These are phyloP conservation scores for Colletotrichum agaves DNA, from an alignment of 2,329 filamentous ascomycete genomes.

Conservation along the genomic window DNA sequence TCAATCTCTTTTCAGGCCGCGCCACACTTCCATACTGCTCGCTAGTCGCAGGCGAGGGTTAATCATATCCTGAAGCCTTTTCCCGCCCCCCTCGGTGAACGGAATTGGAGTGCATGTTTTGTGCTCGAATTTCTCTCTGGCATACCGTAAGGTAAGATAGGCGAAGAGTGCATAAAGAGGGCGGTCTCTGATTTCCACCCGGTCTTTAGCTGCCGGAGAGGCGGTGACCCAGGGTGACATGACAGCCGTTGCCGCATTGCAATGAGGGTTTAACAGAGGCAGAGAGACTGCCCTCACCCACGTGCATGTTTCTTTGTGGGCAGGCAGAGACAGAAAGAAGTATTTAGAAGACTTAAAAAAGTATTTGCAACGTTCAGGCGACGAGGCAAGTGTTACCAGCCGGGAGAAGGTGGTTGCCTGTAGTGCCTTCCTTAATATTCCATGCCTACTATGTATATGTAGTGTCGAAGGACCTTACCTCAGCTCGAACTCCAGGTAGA, in stretches of 20 bases:
- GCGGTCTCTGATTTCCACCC: conserved; percentile 10
- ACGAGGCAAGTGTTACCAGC: background rate
- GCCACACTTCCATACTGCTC: background rate
- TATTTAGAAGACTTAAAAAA: background rate
- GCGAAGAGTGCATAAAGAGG: background rate
- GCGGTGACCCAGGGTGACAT: conserved; percentile 31
- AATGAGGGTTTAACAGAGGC: conserved; percentile 23
- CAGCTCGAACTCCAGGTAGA: too few relatives aligned
- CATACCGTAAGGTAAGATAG: too few relatives aligned
- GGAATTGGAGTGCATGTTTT: conserved; percentile 2
- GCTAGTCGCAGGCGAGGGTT: background rate
- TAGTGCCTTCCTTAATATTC: too few relatives aligned
- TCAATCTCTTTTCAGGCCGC: conserved; percentile 6
- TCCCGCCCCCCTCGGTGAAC: conserved; percentile 10
- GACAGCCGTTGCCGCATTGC: conserved; percentile 25
- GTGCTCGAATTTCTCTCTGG: background rate
- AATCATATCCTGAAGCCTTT: background rate
- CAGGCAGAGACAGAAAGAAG: too few relatives aligned
- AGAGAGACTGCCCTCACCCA: conserved; percentile 7
- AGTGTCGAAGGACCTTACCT: too few relatives aligned
- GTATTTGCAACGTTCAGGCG: background rate
- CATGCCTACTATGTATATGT: too few relatives aligned
- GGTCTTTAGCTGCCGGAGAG: conserved; percentile 9
- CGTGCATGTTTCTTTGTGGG: conserved; percentile 1
- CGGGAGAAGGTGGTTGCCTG: too few relatives aligned